phyloP scores from a whole-genome alignment of 345 rosid genomes.

The Psidium guajava region DNA sequence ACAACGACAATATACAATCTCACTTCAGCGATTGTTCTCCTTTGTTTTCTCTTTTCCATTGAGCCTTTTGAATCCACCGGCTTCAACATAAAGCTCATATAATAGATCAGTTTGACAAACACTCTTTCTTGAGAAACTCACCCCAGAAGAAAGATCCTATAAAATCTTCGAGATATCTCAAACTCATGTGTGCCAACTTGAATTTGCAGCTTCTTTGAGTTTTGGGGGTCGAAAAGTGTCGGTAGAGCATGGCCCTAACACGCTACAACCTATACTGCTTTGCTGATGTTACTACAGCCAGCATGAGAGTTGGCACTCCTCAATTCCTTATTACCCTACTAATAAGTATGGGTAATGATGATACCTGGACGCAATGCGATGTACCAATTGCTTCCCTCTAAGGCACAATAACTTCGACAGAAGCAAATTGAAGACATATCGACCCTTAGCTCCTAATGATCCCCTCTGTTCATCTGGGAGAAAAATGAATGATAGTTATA shows the following conservation, averaged over 20 bases:
- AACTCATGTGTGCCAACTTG: neutral
- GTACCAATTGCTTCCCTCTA: neutral
- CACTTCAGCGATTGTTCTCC: neutral
- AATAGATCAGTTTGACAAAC: neutral
- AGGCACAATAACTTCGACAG: neutral
- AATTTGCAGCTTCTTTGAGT: neutral
- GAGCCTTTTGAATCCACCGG: neutral
- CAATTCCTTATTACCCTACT: too few relatives aligned
- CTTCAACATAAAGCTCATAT: neutral
- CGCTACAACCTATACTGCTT: neutral
- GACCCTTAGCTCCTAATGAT: neutral
- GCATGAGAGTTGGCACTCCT: neutral
- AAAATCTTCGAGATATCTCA: neutral
- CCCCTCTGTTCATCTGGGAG: neutral
- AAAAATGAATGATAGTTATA: neutral
- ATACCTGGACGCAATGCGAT: neutral
- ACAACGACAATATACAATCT: neutral
- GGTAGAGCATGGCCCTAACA: neutral
- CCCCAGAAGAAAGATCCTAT: neutral
- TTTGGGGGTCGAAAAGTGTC: neutral
- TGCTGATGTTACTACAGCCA: neutral
- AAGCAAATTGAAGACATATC: neutral
- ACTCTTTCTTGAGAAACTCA: neutral
- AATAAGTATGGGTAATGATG: neutral
- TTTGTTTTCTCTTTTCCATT: neutral